Evolutionary conservation across 2,329 filamentous ascomycete genomes (phyloP), one percentile per base, ranked within the genome.

Genomic region (Colletotrichum australisinense): DNA sequence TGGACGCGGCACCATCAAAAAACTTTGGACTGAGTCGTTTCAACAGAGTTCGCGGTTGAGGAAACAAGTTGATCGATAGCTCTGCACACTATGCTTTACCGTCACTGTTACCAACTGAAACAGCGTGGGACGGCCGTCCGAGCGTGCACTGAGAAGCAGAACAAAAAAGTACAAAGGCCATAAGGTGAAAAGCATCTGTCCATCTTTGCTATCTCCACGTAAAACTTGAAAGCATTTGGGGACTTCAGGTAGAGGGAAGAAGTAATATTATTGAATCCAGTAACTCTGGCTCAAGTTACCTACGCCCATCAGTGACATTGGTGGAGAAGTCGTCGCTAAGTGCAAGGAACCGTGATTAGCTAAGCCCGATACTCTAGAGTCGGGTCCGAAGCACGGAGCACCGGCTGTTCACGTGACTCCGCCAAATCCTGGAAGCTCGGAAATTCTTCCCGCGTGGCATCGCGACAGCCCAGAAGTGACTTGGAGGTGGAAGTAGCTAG

Each of bases 401-500:
- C 42, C 63, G 38, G 16, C 0, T 0, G 6, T 1, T 70, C 73
- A 75, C 73, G 73, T 75, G 73, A 75, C 16, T 14, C 57, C 30
- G 38, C 52, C 28, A 67, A 74, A 72, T 57, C 57, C 64, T 73
- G 64, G 62, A 57, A 59, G 52, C 66, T 53, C 67, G 72, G 71
- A 72, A 72, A 62, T 74, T 74, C 71, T 66, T 73, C 60, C 59
- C 67, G 67, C 57, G 60, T 30, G 49, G 63, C 30, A 52, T 64
- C 66, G 69, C 59, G 53, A 46, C 26, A 19, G 46, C 55, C 38
- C 38, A 9, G 42, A n/a, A 42, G 38, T 42, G n/a, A 32, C 16
- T 12, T 22, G 35, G n/a, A 24, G 55, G 11, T 35, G 32, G 68
- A 22, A 35, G 58, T 32, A 12, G 60, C 58, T 42, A 55, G 60